Evolutionary conservation across 2,329 filamentous ascomycete genomes (phyloP), one percentile per base, ranked within the genome.

Genomic region (Penicillium sp.): DNA sequence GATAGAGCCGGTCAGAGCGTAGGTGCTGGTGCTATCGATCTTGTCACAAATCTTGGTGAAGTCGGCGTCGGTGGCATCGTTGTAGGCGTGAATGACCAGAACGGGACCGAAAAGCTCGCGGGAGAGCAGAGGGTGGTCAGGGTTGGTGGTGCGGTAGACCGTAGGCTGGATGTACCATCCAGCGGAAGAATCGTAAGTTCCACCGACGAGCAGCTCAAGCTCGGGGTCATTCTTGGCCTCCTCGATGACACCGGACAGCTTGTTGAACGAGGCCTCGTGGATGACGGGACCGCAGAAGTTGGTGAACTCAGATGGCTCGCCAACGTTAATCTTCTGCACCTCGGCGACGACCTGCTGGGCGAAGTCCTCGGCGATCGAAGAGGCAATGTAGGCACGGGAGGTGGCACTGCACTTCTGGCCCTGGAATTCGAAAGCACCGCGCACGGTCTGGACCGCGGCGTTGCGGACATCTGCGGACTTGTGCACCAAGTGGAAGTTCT

Each of bases 251-350:
- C 82, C 81, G 0, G 84, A 82, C 2, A 96, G 83, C 76, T 92
- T 93, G 73, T 91, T 85, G 82, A 95, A 96, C 11, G 88, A 89
- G 11, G 80, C 83, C 62, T 87, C 82, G 78, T 95, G 91, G 74
- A 96, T 95, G 57, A 96, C 91, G 23, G 91, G 91, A 10, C 91
- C 91, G 68, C 92, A 86, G 79, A 96, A 95, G 79, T 92, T 91
- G 66, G 82, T 79, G 69, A 89, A 87, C 45, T 90, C 79, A 36
- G 84, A 83, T 46, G 90, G 88, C 54, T 82, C 79, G 54, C 91
- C 91, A 51, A 92, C 80, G 67, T 86, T 87, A 50, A 96, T 82
- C 58, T 84, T 83, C 68, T 86, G 79, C 8, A 86, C 87, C 75
- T 93, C 88, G n/a, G 81, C 74, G 13, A 86, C 79, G 4, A 96